phyloP scores from a whole-genome alignment of 192 early-diverging fungal genomes.

The Chytriomyces hyalinus region DNA sequence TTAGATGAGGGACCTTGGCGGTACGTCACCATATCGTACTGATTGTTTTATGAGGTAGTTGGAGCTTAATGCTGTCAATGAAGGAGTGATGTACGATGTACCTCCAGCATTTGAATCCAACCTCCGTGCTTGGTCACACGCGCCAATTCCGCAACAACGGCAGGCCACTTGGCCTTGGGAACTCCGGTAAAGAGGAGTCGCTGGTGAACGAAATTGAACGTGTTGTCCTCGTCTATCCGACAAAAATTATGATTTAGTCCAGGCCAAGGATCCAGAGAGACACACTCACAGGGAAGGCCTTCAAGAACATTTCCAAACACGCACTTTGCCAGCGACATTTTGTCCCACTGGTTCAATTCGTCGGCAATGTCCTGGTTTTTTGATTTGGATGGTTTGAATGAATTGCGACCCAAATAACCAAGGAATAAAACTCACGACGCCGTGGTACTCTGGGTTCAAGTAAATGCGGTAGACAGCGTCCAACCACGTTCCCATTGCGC shows the following conservation, averaged over 20 bases:
- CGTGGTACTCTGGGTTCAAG: slow-evolving; percentile 1
- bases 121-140: slow-evolving; percentile 60
- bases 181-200: slow-evolving; percentile 48
- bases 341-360: not conserved
- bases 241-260: not conserved
- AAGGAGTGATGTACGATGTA: not conserved
- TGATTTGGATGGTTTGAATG: too few species aligned
- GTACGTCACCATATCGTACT: not conserved
- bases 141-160: slow-evolving; percentile 51
- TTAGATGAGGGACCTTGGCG: not conserved
- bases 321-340: not conserved
- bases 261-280: not conserved
- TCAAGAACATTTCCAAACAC: slow-evolving; percentile 30
- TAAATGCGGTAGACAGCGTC: not conserved
- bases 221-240: slow-evolving; percentile 41
- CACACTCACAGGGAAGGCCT: slow-evolving; percentile 12
- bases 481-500: slow-evolving; percentile 23
- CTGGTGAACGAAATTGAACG: slow-evolving; percentile 58
- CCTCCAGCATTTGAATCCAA: slow-evolving; percentile 54
- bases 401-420: not conserved
- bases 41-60: not conserved
- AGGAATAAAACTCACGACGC: not conserved
- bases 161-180: slow-evolving; percentile 45
- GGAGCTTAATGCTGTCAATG: not conserved
- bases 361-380: slow-evolving; percentile 11